Base-by-base conservation (phyloP, 345 rosid species). In the Aethionema arabicum region DNA sequence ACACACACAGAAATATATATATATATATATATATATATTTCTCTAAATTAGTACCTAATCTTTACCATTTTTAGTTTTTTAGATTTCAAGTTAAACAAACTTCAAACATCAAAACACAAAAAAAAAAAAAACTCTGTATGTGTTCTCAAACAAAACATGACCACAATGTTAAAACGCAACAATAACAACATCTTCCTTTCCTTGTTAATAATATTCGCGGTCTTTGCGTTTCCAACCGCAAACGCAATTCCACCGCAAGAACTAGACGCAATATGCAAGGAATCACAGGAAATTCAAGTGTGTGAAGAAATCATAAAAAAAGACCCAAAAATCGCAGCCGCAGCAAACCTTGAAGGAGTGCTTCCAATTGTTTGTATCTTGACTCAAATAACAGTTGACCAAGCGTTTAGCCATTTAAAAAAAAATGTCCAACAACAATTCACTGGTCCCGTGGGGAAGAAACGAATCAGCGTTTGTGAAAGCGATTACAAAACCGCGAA, bases 221-320 rank as follows among this genome's bases (percentile, higher is more conserved):
- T 8, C 8, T 4, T 43, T 0, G 9, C 29, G 16, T 63, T 63
- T 42, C 11, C 32, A 6, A 8, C 30, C 36, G 13, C 70, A 65
- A 65, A 65, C 41, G 62, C 69, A 4, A 27, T 55, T 46, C 31
- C 62, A 12, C 10, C 3, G 10, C 11, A 4, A 32, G 62, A 45
- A 4, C 4, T 65, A 10, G n/a, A 45, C 7, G 30, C 36, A 1
- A 7, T 65, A 7, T 65, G 69, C 62, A 65, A 2, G 35, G 16
- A 44, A 30, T 38, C 57, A 5, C 1, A 1, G 13, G 32, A 39
- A 4, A 7, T 13, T 4, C 11, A 31, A 0, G 31, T 39, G 11
- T 62, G 67, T 39, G 7, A 21, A 7, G 11, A 50, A 8, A 9
- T 2, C 49, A 40, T 50, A 11, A 31, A 13, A 3, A 1, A 6